Conservation (phyloP, 176 grass and related monocot genomes). For the Raddia distichophylla region DNA sequence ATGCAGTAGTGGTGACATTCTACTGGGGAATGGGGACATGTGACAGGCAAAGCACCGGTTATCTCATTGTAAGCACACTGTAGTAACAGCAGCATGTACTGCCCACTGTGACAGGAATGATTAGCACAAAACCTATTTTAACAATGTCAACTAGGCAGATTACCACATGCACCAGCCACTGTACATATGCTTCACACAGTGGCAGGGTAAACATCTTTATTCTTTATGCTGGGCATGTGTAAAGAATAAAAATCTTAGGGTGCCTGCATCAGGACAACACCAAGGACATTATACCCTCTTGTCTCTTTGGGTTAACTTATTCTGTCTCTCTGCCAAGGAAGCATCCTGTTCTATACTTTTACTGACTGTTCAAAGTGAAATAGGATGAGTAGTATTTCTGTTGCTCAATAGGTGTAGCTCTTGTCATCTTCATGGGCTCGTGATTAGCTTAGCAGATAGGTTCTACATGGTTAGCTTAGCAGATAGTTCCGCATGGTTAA, state of each 20-base stretch:
- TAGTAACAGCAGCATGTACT: constrained; percentile 44
- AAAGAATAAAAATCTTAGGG: constrained; percentile 33
- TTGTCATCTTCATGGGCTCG: background rate
- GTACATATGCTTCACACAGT: constrained; percentile 16
- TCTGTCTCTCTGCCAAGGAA: background rate
- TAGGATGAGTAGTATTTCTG: background rate
- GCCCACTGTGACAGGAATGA: constrained; percentile 52
- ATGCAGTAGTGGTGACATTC: constrained; percentile 49
- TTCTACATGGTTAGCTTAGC: background rate
- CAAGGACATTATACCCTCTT: constrained; percentile 25
- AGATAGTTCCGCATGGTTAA: background rate
- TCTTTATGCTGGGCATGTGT: constrained; percentile 44
- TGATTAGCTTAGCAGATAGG: background rate
- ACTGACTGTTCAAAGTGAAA: constrained; percentile 6
- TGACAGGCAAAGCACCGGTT: constrained; percentile 34
- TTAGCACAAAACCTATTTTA: constrained; percentile 39
- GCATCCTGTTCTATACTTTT: constrained; percentile 2
- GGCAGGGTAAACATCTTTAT: constrained; percentile 40
- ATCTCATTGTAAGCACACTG: constrained; percentile 45
- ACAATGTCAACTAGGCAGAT: constrained; percentile 50
- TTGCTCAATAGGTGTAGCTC: background rate
- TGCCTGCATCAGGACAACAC: constrained; percentile 37
- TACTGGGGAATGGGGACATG: constrained; percentile 47
- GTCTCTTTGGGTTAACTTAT: constrained; percentile 20
- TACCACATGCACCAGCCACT: constrained; percentile 34